Percentiles rank a stretch among this genome's conserved stretches.
Conservation (phyloP, 2,329 filamentous ascomycete genomes). For the Paraphoma chrysanthemicola region DNA sequence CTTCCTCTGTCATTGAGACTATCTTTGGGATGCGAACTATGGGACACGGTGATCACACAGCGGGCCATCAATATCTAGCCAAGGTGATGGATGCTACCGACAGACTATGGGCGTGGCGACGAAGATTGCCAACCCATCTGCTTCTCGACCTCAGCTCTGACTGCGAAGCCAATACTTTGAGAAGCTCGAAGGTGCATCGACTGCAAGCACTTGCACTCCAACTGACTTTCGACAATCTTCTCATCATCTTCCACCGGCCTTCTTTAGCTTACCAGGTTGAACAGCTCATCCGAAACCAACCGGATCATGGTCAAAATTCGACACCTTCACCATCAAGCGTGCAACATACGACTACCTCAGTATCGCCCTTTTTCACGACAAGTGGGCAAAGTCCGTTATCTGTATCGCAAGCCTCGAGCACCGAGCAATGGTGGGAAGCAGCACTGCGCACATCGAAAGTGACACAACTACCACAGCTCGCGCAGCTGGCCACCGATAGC, state of each 20-base stretch:
- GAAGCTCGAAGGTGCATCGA: constrained; percentile 20
- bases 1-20: constrained; percentile 38
- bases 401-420: constrained; percentile 24
- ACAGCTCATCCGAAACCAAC: constrained; percentile 25
- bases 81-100: constrained; percentile 25
- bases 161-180: constrained; percentile 12
- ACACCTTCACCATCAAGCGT: constrained; percentile 7
- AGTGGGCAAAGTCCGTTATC: constrained; percentile 9
- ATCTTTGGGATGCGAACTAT: constrained; percentile 29
- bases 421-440: constrained; percentile 47
- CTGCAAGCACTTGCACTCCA: constrained; percentile 53
- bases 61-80: constrained; percentile 15
- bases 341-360: background rate
- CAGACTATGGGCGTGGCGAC: constrained; percentile 30
- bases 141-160: constrained; percentile 26
- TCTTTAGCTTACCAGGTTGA: constrained; percentile 48
- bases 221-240: constrained; percentile 53
- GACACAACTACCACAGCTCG: constrained; percentile 42
- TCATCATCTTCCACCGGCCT: constrained; percentile 54
- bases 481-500: constrained; percentile 49
- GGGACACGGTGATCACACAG: constrained; percentile 5
- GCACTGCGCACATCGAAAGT: constrained; percentile 50
- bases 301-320: constrained; percentile 7
- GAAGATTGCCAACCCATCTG: constrained; percentile 30
- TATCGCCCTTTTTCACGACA: constrained; percentile 6